Percentiles rank a stretch among this genome's conserved stretches.
Evolutionary conservation across 495 filamentous ascomycete species (phyloP).

Genomic region (Penicillium goetzii): DNA sequence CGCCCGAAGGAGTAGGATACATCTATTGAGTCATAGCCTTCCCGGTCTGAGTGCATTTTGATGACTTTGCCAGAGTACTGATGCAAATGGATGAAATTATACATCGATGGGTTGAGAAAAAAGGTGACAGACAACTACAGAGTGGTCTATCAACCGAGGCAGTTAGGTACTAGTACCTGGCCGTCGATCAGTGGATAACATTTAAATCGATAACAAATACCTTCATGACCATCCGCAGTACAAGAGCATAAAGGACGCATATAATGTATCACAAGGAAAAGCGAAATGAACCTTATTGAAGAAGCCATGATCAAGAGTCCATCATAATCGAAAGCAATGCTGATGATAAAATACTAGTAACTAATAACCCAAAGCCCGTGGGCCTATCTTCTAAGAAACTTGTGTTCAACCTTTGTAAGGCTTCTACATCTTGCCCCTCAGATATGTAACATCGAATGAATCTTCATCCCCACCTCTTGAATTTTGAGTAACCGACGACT

Average conservation of each 20-base stretch:
- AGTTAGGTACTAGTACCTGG: not conserved
- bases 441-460: too few relatives aligned
- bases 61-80: not conserved
- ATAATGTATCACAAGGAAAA: too few relatives aligned
- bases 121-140: not conserved
- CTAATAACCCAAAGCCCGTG: too few relatives aligned
- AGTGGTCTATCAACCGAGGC: not conserved
- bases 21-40: not conserved
- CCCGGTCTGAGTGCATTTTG: not conserved
- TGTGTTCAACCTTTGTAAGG: too few relatives aligned
- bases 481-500: too few relatives aligned
- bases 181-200: not conserved
- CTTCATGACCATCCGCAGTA: not conserved
- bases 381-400: too few relatives aligned
- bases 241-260: not conserved
- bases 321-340: too few relatives aligned
- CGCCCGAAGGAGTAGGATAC: conserved; percentile 20
- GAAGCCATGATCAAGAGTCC: too few relatives aligned
- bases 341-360: too few relatives aligned
- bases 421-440: too few relatives aligned
- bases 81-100: not conserved
- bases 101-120: not conserved
- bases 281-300: too few relatives aligned
- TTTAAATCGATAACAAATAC: not conserved
- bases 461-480: too few relatives aligned